Evolutionary conservation across 176 grass and related monocot genomes (phyloP).

Genomic region (Melocanna baccifera): DNA sequence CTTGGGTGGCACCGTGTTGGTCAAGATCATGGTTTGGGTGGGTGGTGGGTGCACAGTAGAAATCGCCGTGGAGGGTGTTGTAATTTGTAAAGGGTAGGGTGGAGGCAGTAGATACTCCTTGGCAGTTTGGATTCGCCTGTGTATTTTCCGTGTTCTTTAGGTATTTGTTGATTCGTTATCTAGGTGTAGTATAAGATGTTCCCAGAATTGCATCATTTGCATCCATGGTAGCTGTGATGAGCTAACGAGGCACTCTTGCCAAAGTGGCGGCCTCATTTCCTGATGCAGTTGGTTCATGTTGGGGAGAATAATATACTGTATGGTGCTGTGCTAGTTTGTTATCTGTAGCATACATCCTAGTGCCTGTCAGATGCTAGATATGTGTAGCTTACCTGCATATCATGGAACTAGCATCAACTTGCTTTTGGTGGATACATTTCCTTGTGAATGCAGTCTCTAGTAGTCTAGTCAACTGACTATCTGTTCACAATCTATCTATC

Average conservation of each 20-base stretch:
- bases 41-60: background rate
- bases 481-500: conserved; percentile 5
- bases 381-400: conserved; percentile 21
- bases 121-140: background rate
- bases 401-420: background rate
- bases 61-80: background rate
- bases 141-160: background rate
- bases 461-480: background rate
- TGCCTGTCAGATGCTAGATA: conserved; percentile 11
- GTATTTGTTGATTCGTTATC: background rate
- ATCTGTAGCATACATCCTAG: conserved; percentile 1
- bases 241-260: background rate
- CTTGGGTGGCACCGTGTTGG: background rate
- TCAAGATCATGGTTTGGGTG: background rate
- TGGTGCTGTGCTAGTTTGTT: background rate
- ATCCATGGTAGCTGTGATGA: background rate
- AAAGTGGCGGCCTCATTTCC: background rate
- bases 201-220: background rate
- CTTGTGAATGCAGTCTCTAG: background rate
- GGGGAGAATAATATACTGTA: background rate
- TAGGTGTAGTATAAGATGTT: background rate
- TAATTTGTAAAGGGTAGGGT: background rate
- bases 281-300: background rate
- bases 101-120: background rate
- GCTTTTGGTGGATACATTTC: background rate